Evolutionary conservation across 768 basidiomycete species (phyloP), one percentile per base, ranked within the genome.

Genomic region (Xerocomus brunneocitrinus): DNA sequence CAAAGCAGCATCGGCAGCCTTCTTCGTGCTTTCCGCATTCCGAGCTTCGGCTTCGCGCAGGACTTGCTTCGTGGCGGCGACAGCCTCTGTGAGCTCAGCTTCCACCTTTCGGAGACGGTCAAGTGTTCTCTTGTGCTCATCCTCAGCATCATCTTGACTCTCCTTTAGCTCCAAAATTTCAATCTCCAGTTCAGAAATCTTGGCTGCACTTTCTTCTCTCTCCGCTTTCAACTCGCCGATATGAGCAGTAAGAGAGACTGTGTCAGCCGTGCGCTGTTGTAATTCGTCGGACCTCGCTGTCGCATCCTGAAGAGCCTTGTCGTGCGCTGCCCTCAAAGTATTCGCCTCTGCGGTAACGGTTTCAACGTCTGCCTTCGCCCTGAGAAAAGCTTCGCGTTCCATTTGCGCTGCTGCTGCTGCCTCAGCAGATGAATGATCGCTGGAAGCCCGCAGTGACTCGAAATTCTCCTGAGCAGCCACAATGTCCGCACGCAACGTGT

Each of bases 141-240:
- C 89, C 60, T 87, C 83, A 6, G 77, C 72, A 19, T 68, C 68
- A 59, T 91, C 90, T 56, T 81, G 80, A 39, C 74, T 74, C 64
- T 93, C 90, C 67, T 78, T 88, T 55, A 85, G 62, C 70, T 92
- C 90, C 53, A 91, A 68, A 39, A 91, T 77, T 65, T 92, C 89
- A 47, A 93, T 72, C 71, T 93, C 91, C 25, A 91, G 74, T 61
- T 93, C 90, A 0, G 87, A 89, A 4, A 91, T 73, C 68, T 84
- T 89, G 62, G 72, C 74, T 8, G 83, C 79, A 39, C 73, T 82
- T 53, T 90, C 89, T 61, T 87, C 87, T 62, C 82, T 85, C 68
- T 89, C 85, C 12, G 65, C 66, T 65, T 80, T 82, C 55, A 90
- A 73, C 31, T 70, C 71, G 4, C 65, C 67, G 12, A 89, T 55